phyloP scores from a whole-genome alignment of 2,329 filamentous ascomycete genomes.

The Chaetomiaceae sp. region DNA sequence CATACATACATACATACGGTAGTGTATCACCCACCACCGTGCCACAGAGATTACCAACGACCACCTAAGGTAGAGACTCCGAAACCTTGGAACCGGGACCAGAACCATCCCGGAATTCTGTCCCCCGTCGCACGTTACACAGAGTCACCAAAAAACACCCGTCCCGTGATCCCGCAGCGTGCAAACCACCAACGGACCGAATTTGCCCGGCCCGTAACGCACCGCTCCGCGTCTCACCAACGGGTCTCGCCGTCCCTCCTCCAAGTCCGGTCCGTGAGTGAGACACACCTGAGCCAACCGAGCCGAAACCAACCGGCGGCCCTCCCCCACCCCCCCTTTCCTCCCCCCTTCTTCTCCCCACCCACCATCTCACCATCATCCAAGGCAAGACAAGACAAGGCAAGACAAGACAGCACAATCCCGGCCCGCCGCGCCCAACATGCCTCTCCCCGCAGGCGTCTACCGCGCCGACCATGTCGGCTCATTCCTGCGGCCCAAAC shows the following conservation, averaged over 20 bases:
- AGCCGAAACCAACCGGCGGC: not conserved
- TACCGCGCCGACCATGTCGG: slow-evolving; percentile 54
- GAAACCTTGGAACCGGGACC: slow-evolving; percentile 1
- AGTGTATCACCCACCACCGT: not conserved
- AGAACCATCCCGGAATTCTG: not conserved
- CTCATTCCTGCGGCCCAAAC: slow-evolving; percentile 49
- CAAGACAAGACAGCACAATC: not conserved
- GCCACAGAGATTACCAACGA: not conserved
- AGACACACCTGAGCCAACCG: not conserved
- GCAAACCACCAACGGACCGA: slow-evolving; percentile 7
- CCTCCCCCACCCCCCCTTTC: no score
- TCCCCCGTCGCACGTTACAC: not conserved
- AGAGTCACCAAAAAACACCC: no score
- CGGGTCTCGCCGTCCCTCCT: not conserved
- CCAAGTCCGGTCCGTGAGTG: not conserved
- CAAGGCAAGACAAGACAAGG: not conserved
- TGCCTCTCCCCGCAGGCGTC: slow-evolving; percentile 40
- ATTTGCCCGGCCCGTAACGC: slow-evolving; percentile 1
- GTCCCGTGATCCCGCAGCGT: slow-evolving; percentile 1
- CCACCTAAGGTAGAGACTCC: not conserved
- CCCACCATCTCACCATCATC: no score
- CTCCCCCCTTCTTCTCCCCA: not conserved
- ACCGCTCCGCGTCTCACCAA: slow-evolving; percentile 6
- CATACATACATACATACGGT: no score
- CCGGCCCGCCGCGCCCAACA: no score